These are phyloP conservation scores for Diplocarpon rosae DNA, from an alignment of 2,329 filamentous ascomycete genomes.

Conservation along the genomic window DNA sequence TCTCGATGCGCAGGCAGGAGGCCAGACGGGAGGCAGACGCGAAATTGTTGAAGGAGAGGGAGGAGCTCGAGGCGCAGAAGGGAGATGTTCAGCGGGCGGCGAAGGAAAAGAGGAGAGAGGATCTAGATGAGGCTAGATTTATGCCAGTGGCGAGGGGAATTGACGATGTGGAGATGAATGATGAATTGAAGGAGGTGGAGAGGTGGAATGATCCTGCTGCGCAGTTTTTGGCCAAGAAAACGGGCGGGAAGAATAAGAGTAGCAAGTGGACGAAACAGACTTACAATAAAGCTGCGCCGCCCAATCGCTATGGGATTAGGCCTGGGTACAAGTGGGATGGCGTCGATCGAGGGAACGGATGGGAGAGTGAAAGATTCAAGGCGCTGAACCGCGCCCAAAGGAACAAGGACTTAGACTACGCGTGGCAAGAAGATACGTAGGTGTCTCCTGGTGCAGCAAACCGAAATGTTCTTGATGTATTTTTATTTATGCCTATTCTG, in stretches of 20 bases:
- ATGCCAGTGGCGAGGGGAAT: constrained; percentile 68
- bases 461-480: background rate
- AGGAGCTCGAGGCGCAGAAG: constrained; percentile 59
- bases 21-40: constrained; percentile 70
- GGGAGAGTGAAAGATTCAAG: constrained; percentile 87
- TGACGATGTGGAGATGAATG: constrained; percentile 83
- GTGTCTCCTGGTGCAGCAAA: background rate
- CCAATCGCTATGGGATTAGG: constrained; percentile 87
- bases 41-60: constrained; percentile 50
- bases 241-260: constrained; percentile 16
- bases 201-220: constrained; percentile 95
- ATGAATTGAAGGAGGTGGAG: constrained; percentile 61
- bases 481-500: constrained; percentile 4
- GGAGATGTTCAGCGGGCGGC: constrained; percentile 76
- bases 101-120: constrained; percentile 51
- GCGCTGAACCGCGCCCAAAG: constrained; percentile 69
- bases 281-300: constrained; percentile 70
- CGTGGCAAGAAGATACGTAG: constrained; percentile 93
- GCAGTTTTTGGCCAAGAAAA: constrained; percentile 51
- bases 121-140: constrained; percentile 68
- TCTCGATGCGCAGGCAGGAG: constrained; percentile 82
- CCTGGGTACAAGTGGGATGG: constrained; percentile 96
- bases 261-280: constrained; percentile 28
- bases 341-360: constrained; percentile 86
- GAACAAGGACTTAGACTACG: constrained; percentile 72